A percentile compares a stretch with the other conserved stretches of the same genome.
phyloP scores from a whole-genome alignment of 441 rosid species.

The Corymbia citriodora region DNA sequence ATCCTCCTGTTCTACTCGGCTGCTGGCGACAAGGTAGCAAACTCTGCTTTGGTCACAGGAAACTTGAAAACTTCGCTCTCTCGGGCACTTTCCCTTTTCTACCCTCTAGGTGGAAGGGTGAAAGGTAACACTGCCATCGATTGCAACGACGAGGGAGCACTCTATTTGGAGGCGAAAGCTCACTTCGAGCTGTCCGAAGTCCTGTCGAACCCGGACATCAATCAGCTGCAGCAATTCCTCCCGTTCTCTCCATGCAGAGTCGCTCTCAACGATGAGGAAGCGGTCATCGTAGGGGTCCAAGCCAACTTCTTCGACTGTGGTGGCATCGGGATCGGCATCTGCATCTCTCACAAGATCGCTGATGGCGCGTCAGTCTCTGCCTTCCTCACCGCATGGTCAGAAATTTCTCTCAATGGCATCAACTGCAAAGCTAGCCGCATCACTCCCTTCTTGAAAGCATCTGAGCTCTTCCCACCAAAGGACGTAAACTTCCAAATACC shows the following conservation, averaged over 20 bases:
- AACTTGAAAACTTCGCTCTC: not conserved
- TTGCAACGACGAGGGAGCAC: not conserved
- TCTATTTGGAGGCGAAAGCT: not conserved
- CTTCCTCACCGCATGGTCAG: slow-evolving; percentile 9
- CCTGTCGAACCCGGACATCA: not conserved
- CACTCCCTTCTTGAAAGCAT: not conserved
- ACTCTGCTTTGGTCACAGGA: not conserved
- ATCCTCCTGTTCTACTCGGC: not conserved
- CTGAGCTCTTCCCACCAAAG: not conserved
- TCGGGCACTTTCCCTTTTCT: not conserved
- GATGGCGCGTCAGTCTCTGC: slow-evolving; percentile 3
- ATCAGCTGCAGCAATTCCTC: slow-evolving; percentile 8
- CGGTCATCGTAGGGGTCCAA: slow-evolving; percentile 3
- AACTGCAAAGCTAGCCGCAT: not conserved
- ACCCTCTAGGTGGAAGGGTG: not conserved
- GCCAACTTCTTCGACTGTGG: not conserved
- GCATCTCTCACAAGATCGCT: slow-evolving; percentile 7
- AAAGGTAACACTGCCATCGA: not conserved
- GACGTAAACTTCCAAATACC: not conserved
- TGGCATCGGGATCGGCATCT: slow-evolving; percentile 1
- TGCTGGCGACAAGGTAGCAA: not conserved
- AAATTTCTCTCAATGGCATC: not conserved
- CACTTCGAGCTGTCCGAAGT: not conserved
- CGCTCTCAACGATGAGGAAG: not conserved
- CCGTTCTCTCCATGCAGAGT: not conserved